Evolutionary conservation across 306 rosid genomes (phyloP).

Genomic region (Gastrolobium bilobum): DNA sequence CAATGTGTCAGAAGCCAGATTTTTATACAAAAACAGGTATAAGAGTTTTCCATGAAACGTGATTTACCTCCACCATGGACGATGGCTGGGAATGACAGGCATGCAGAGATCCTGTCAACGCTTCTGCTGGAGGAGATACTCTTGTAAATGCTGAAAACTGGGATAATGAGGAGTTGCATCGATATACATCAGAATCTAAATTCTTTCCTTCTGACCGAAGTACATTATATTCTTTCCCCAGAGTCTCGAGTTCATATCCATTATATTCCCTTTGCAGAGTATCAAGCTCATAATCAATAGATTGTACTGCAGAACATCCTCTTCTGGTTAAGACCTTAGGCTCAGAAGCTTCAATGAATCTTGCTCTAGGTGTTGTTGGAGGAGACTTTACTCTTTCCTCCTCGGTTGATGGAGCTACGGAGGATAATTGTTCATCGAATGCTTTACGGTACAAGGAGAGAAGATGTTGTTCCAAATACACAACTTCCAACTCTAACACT

Average conservation of each 20-base stretch:
- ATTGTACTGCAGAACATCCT: slow-evolving; percentile 62
- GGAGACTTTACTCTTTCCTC: slow-evolving; percentile 63
- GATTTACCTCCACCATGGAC: slow-evolving; percentile 84
- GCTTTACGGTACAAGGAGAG: slow-evolving; percentile 90
- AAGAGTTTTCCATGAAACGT: slow-evolving; percentile 1
- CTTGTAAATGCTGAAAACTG: slow-evolving; percentile 62
- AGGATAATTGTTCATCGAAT: slow-evolving; percentile 71
- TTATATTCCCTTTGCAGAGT: slow-evolving; percentile 52
- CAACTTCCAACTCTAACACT: slow-evolving; percentile 88
- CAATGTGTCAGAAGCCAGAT: slow-evolving; percentile 6
- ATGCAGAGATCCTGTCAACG: slow-evolving; percentile 60
- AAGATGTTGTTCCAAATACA: slow-evolving; percentile 92
- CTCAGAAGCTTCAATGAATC: slow-evolving; percentile 52
- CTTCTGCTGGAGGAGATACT: slow-evolving; percentile 68
- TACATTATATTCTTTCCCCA: slow-evolving; percentile 49
- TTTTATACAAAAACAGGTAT: slow-evolving; percentile 3
- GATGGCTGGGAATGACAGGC: slow-evolving; percentile 87
- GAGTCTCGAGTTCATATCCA: slow-evolving; percentile 48
- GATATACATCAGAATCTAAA: slow-evolving; percentile 70
- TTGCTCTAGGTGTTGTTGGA: slow-evolving; percentile 55
- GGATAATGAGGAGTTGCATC: slow-evolving; percentile 83
- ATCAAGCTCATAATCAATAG: slow-evolving; percentile 52
- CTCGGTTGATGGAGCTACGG: slow-evolving; percentile 56
- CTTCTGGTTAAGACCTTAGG: slow-evolving; percentile 50
- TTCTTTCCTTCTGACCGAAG: slow-evolving; percentile 61